These are phyloP conservation scores for Neurospora sp. DNA, from an alignment of 495 filamentous ascomycete species.

Conservation along the genomic window DNA sequence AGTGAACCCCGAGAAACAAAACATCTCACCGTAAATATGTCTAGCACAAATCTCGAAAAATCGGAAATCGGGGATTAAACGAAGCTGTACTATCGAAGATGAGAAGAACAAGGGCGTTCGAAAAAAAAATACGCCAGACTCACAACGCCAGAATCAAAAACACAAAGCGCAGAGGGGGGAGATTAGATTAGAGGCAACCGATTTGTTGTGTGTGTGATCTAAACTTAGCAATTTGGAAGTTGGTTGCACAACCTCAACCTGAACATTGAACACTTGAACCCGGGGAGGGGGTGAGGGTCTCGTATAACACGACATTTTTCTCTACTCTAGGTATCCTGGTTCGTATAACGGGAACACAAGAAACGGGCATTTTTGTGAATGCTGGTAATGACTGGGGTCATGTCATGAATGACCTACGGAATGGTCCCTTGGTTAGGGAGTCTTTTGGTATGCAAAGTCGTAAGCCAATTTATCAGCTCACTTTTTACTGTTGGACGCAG, in stretches of 20 bases:
- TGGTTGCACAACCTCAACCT: neutral
- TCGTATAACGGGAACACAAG: neutral
- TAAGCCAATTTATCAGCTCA: neutral
- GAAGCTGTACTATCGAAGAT: neutral
- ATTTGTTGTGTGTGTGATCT: neutral
- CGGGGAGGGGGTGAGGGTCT: neutral
- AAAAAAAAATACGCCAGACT: no score
- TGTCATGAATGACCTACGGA: neutral
- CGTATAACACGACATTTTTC: neutral
- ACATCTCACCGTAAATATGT: neutral
- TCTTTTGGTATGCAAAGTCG: neutral
- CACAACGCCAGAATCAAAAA: neutral
- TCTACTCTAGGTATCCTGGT: neutral
- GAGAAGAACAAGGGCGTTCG: no score
- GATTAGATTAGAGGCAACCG: neutral
- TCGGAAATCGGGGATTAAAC: neutral
- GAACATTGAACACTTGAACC: neutral
- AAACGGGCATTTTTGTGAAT: neutral
- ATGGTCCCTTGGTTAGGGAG: neutral
- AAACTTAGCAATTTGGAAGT: neutral
- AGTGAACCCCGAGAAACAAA: neutral
- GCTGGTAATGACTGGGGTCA: neutral
- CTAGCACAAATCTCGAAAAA: neutral
- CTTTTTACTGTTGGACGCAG: neutral
- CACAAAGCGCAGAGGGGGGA: no score